Conservation (phyloP, 2,329 filamentous ascomycete species). For the Knoxdaviesia capensis region DNA sequence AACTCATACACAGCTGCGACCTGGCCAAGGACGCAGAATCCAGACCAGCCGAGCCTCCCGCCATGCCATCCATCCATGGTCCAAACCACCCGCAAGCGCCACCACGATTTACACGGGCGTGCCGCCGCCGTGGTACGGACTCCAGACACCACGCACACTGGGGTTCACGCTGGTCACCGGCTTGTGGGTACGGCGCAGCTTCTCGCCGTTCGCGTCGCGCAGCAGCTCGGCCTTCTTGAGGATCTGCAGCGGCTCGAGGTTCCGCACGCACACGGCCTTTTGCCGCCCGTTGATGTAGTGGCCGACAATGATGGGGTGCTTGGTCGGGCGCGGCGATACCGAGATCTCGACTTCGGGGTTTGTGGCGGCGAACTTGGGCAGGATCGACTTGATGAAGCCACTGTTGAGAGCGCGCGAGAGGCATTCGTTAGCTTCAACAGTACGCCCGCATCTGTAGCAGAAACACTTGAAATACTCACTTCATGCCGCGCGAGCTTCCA, state of each 20-base stretch:
- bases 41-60: not conserved
- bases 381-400: slow-evolving; percentile 58
- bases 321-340: slow-evolving; percentile 73
- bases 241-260: slow-evolving; percentile 63
- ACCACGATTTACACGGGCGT: slow-evolving; percentile 23
- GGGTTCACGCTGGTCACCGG: slow-evolving; percentile 42
- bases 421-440: too few relatives aligned
- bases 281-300: slow-evolving; percentile 81
- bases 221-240: slow-evolving; percentile 58
- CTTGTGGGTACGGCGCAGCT: slow-evolving; percentile 42
- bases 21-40: not conserved
- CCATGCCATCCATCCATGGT: not conserved
- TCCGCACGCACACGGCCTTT: slow-evolving; percentile 76
- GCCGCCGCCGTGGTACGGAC: slow-evolving; percentile 44
- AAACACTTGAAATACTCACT: slow-evolving; percentile 30
- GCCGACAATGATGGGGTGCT: slow-evolving; percentile 75
- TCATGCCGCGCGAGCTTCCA: slow-evolving; percentile 87
- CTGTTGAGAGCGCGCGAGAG: slow-evolving; percentile 20
- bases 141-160: slow-evolving; percentile 52
- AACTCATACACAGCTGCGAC: slow-evolving; percentile 2
- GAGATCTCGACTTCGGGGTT: slow-evolving; percentile 84
- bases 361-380: slow-evolving; percentile 56
- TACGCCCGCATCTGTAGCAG: too few relatives aligned
- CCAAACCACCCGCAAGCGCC: too few relatives aligned
- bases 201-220: slow-evolving; percentile 56